Evolutionary conservation across 2,329 filamentous ascomycete genomes (phyloP).

Genomic region (Furcasterigmium furcatum): DNA sequence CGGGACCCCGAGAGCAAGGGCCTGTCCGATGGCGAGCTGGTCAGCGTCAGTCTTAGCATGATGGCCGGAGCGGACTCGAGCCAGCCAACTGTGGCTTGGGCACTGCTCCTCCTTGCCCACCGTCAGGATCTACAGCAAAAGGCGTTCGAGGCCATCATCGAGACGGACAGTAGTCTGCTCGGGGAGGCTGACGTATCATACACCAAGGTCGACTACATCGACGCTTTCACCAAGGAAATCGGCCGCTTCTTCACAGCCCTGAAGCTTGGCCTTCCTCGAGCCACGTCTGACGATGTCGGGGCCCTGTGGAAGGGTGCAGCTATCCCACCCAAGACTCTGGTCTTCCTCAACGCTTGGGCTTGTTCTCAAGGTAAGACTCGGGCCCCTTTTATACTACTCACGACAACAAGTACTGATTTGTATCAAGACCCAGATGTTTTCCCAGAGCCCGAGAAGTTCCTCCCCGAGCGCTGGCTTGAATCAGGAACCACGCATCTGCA

Average conservation of each 20-base stretch:
- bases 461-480: constrained; percentile 42
- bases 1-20: constrained; percentile 60
- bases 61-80: constrained; percentile 23
- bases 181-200: constrained; percentile 12
- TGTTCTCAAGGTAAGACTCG: constrained; percentile 19
- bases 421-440: constrained; percentile 53
- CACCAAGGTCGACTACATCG: constrained; percentile 62
- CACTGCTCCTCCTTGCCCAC: constrained; percentile 21
- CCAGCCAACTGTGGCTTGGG: constrained; percentile 21
- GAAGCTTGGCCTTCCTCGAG: constrained; percentile 60
- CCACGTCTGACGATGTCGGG: constrained; percentile 22
- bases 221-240: constrained; percentile 61
- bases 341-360: constrained; percentile 24
- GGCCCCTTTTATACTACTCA: neutral
- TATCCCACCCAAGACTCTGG: constrained; percentile 51
- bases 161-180: constrained; percentile 14
- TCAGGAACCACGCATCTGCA: constrained; percentile 30
- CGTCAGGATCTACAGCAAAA: constrained; percentile 21
- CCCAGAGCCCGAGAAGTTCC: constrained; percentile 60
- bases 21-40: constrained; percentile 62
- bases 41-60: constrained; percentile 67
- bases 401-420: neutral
- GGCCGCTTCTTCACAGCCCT: constrained; percentile 64
- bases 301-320: constrained; percentile 15
- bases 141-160: constrained; percentile 26